These are phyloP conservation scores for Tetraselmis chui DNA, from an alignment of 139 green algal species.

Conservation along the genomic window DNA sequence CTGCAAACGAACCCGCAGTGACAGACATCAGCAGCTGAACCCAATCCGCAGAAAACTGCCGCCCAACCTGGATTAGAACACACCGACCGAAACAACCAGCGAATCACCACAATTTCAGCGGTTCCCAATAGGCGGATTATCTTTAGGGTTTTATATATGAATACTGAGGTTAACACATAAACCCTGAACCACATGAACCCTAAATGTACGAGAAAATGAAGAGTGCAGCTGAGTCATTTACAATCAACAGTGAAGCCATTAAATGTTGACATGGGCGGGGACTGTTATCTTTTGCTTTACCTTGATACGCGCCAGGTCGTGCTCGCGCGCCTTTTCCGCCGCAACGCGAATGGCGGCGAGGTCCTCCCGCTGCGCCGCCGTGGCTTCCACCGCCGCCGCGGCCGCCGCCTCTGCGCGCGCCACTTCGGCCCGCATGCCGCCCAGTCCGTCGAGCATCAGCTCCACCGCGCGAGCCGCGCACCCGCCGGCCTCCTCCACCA, in stretches of 20 bases:
- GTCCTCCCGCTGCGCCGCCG: neutral
- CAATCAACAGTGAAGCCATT: no score
- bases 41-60: neutral
- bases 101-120: no score
- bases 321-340: conserved; percentile 9
- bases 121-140: no score
- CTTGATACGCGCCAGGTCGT: neutral
- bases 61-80: neutral
- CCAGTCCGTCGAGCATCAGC: conserved; percentile 7
- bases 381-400: neutral
- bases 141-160: no score
- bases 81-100: neutral
- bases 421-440: neutral
- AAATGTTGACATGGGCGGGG: no score
- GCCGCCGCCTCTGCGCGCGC: neutral
- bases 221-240: no score
- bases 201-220: no score
- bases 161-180: no score
- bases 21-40: neutral
- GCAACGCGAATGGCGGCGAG: neutral
- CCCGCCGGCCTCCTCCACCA: conserved; percentile 10
- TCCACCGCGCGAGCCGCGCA: neutral
- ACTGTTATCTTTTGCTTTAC: no score
- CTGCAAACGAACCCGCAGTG: neutral
- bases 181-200: no score